A percentile compares a stretch with the other conserved stretches of the same genome.
Conservation (phyloP, 208 protist genomes). For the Naegleria lovaniensis region DNA sequence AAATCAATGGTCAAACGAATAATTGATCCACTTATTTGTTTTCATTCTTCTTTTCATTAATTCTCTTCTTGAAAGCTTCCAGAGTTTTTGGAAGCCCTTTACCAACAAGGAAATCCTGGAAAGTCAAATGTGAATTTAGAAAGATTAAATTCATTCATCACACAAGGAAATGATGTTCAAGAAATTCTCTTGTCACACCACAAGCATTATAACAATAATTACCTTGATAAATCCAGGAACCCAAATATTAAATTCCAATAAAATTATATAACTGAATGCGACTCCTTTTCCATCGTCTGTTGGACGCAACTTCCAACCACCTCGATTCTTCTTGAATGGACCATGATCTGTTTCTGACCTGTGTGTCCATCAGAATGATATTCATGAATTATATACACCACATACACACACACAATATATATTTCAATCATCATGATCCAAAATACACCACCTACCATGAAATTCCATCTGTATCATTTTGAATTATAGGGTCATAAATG, state of each 20-base stretch:
- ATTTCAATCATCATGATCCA: too few relatives aligned
- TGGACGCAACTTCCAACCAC: background rate
- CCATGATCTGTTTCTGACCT: background rate
- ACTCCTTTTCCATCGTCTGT: background rate
- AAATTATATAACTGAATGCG: background rate
- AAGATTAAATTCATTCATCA: too few relatives aligned
- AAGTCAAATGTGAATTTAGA: too few relatives aligned
- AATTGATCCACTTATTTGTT: background rate
- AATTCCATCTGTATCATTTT: background rate
- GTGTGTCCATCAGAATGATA: too few relatives aligned
- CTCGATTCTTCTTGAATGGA: background rate
- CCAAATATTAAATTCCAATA: background rate
- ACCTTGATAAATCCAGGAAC: background rate
- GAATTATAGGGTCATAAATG: too few relatives aligned
- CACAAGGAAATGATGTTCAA: too few relatives aligned
- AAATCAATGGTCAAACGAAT: too few relatives aligned
- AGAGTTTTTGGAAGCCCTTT: background rate
- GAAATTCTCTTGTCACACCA: too few relatives aligned
- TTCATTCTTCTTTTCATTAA: background rate
- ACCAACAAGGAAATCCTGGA: background rate
- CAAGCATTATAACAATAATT: too few relatives aligned
- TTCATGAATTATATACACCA: too few relatives aligned
- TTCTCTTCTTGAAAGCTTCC: background rate
- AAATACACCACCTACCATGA: background rate
- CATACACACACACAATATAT: too few relatives aligned